Evolutionary conservation across 805 yeast species (phyloP), one percentile per base, ranked within the genome.

Genomic region (Clavispora asparagi): DNA sequence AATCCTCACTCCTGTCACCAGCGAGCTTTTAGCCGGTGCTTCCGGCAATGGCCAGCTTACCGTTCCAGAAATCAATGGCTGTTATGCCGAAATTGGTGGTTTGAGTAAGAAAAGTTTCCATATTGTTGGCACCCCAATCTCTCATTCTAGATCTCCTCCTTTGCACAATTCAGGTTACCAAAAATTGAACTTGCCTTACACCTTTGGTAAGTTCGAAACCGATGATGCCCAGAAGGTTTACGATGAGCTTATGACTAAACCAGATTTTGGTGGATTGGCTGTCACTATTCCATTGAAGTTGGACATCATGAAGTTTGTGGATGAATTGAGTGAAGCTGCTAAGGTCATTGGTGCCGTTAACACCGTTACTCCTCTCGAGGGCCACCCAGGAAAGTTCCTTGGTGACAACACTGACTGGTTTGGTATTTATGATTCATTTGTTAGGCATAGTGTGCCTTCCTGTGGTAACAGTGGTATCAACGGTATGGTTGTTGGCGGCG

Each of bases 321-420:
- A 74, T 50, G 83, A 78, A 49, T 69, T 92, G 37, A 77, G 89
- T 7, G 84, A 79, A n/a, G 80, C 95, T 14, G 98, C 95, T 13
- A 63, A 74, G 51, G 55, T 65, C n/a, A 88, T 94, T 56, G 98
- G 98, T 37, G 98, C 99, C 17, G 90, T 94, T 45, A 94, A 94
- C 68, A 94, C 99, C 0, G 77, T 94, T 42, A 74, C 76, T 33
- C 86, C 85, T 31, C 51, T 71, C 28, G 57, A 49, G 25, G 62
- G 57, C 13, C 44, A 57, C 19, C 49, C 52, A 27, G 82, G 75
- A 7, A 63, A 65, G 41, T 78, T 83, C 47, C 65, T 64, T 42
- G 99, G 97, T 53, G 92, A 87, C 57, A 94, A 94, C 70, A 94
- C 99, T 38, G 99, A 94, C 64, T 94, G 96, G 96, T 68, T 81